Conservation (phyloP, 495 filamentous ascomycete species). For the Neurospora africana region DNA sequence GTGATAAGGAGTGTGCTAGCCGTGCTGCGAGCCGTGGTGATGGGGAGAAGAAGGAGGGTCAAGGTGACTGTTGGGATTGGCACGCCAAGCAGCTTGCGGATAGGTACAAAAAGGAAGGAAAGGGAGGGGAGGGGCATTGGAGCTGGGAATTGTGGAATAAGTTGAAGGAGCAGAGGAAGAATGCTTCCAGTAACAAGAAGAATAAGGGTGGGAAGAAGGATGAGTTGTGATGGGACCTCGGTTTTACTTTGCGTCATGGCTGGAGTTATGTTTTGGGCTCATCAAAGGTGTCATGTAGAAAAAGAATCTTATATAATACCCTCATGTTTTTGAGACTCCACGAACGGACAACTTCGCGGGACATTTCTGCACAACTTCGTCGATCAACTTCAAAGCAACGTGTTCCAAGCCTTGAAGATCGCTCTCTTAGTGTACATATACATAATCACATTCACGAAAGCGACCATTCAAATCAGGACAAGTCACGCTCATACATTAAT, state of each 20-base stretch:
- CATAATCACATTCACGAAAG: neutral
- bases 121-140: constrained; percentile 16
- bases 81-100: constrained; percentile 19
- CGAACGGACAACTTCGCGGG: neutral
- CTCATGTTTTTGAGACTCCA: neutral
- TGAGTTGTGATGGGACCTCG: constrained; percentile 6
- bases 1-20: constrained; percentile 16
- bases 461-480: neutral
- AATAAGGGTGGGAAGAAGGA: constrained; percentile 4
- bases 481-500: neutral
- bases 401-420: neutral
- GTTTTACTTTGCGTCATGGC: neutral
- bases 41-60: neutral
- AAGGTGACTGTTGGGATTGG: constrained; percentile 33
- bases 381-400: neutral
- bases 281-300: neutral
- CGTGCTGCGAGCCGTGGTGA: neutral
- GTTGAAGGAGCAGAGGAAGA: constrained; percentile 14
- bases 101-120: constrained; percentile 6
- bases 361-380: neutral
- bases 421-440: neutral
- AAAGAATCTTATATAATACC: neutral
- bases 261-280: neutral
- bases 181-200: neutral
- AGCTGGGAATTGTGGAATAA: constrained; percentile 19